Base-by-base conservation (phyloP, 257 asterid genomes). In the Solanum piurae region DNA sequence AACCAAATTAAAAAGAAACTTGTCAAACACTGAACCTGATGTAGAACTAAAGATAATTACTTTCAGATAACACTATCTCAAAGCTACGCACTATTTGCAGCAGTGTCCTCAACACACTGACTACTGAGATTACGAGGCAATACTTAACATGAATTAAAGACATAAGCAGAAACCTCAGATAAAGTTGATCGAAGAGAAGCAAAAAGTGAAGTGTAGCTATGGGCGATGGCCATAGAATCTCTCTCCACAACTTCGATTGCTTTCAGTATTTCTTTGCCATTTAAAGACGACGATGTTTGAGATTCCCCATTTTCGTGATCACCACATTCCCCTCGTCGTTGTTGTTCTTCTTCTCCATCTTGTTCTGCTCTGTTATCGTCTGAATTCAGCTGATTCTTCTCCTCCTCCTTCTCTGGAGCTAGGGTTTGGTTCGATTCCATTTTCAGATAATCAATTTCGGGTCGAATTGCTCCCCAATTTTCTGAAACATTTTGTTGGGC, bases 161-260 rank as follows among this genome's bases (percentile, higher is more conserved):
- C 42, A 71, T 12, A 36, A 75, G 9, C 23, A 86, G 83, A 31
- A 7, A 96, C 99, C 98, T 95, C 94, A 14, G 98, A 93, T 89
- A 97, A 98, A 23, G 97, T 87, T 4, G 87, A 87, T 4, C 98
- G 98, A 75, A 95, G 97, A 85, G 98, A 95, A 87, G 93, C 90
- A 89, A 97, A 97, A 74, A 95, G 96, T 90, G 93, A 91, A 60
- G 94, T 92, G 91, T 91, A 97, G 91, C 98, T 97, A 38, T 92
- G 93, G 34, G 98, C 98, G 46, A 95, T 95, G 27, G 95, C 98
- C 37, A 92, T 89, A 3, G 99, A 94, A 89, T 95, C 98, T 89
- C 95, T 93, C 94, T 97, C 98, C 87, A 95, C 94, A 60, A 94
- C 91, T 90, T 92, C 94, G 66, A 97, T 90, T 71, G 97, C 98